phyloP scores from a whole-genome alignment of 1,284 basidiomycete genomes.

The Cryptococcus wingfieldii region DNA sequence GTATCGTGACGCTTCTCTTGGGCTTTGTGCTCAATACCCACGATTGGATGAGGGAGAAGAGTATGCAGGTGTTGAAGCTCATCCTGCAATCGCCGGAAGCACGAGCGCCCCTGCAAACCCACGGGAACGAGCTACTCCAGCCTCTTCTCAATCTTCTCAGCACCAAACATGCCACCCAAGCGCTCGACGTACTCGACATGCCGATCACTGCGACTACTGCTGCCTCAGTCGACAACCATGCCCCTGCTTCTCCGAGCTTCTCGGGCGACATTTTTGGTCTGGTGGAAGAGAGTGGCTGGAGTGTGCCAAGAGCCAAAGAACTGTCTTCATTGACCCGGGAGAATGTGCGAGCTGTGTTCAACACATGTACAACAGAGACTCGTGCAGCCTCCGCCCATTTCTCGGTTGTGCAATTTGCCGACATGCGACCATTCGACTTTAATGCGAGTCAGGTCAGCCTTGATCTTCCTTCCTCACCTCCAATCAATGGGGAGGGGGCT shows the following conservation, averaged over 20 bases:
- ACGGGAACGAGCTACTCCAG: constrained; percentile 83
- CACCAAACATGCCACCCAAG: constrained; percentile 76
- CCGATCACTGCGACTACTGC: constrained; percentile 67
- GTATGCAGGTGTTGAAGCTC: constrained; percentile 82
- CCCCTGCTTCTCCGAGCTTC: constrained; percentile 4
- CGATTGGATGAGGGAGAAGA: constrained; percentile 74
- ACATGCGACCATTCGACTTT: constrained; percentile 20
- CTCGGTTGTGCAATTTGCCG: constrained; percentile 45
- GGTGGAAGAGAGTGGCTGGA: constrained; percentile 79
- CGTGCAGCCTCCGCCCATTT: constrained; percentile 50
- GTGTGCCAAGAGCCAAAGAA: constrained; percentile 63
- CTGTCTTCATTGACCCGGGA: constrained; percentile 62
- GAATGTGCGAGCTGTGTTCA: constrained; percentile 77
- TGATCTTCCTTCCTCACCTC: constrained; percentile 41
- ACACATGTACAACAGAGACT: constrained; percentile 66
- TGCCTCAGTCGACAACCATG: constrained; percentile 66
- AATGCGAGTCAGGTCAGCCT: constrained; percentile 20
- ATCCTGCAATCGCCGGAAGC: constrained; percentile 82
- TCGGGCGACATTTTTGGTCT: constrained; percentile 69
- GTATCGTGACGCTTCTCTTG: constrained; percentile 73
- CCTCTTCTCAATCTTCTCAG: constrained; percentile 80
- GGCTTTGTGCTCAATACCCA: constrained; percentile 81
- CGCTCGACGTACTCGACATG: constrained; percentile 86
- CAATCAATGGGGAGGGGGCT: not conserved
- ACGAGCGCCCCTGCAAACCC: constrained; percentile 63